phyloP scores from a whole-genome alignment of 2,329 filamentous ascomycete species.

The Venturia asperata region DNA sequence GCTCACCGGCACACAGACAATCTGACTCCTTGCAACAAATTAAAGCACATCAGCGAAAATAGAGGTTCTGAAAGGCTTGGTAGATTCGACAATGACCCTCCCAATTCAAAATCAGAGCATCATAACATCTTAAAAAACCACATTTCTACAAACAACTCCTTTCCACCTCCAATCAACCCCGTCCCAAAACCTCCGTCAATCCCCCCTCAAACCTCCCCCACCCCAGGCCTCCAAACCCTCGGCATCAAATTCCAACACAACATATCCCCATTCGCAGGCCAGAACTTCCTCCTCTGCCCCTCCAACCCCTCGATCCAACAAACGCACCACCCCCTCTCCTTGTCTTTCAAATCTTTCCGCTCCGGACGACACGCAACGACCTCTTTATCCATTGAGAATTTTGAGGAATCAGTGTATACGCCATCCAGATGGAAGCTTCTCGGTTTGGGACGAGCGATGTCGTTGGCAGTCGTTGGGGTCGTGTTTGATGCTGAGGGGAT shows the following conservation, averaged over 20 bases:
- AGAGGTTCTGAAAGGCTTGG: too few species aligned
- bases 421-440: neutral
- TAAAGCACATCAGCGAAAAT: too few species aligned
- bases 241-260: constrained; percentile 6
- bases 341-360: neutral
- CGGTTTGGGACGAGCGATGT: neutral
- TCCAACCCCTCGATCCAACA: neutral
- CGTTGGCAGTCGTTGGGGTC: neutral
- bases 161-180: neutral
- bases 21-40: too few species aligned
- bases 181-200: neutral
- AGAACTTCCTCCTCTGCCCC: neutral
- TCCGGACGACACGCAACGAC: neutral
- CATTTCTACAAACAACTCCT: too few species aligned
- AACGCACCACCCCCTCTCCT: neutral
- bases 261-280: constrained; percentile 1
- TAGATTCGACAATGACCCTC: too few species aligned
- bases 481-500: neutral
- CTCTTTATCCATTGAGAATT: neutral
- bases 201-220: neutral
- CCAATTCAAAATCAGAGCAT: too few species aligned
- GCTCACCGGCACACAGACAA: too few species aligned
- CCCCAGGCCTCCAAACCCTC: neutral
- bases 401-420: neutral
- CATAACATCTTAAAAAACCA: too few species aligned